phyloP scores from a whole-genome alignment of 2,329 filamentous ascomycete genomes.

The Aspergillus sp. region DNA sequence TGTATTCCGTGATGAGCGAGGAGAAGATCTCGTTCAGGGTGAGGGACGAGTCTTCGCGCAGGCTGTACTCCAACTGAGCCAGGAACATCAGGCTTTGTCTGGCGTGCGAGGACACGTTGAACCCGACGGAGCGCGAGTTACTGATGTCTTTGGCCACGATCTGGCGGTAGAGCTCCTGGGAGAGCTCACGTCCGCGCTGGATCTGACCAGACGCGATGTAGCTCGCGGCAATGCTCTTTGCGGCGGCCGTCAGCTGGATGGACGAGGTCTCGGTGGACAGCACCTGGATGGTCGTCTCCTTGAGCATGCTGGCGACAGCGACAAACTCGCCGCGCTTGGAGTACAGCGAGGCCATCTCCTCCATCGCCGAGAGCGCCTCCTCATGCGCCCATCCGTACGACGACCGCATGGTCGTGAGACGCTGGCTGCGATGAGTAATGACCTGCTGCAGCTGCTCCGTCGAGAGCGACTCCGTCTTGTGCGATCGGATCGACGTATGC shows the following conservation, averaged over 20 bases:
- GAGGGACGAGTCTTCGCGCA: constrained; percentile 24
- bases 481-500: constrained; percentile 24
- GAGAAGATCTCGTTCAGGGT: constrained; percentile 46
- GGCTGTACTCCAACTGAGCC: constrained; percentile 46
- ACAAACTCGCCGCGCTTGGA: constrained; percentile 33
- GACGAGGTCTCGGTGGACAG: constrained; percentile 32
- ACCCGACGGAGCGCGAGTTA: constrained; percentile 28
- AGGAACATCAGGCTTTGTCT: constrained; percentile 44
- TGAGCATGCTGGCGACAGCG: constrained; percentile 31
- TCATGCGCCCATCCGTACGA: constrained; percentile 41
- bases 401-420: constrained; percentile 28
- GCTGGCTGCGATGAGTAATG: constrained; percentile 30
- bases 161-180: constrained; percentile 40
- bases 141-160: constrained; percentile 38
- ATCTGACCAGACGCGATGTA: constrained; percentile 36
- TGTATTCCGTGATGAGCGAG: constrained; percentile 43
- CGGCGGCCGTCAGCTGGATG: constrained; percentile 31
- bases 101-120: constrained; percentile 30
- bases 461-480: constrained; percentile 24
- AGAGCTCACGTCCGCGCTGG: constrained; percentile 31
- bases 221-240: constrained; percentile 35
- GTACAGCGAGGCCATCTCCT: constrained; percentile 37
- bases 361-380: constrained; percentile 36
- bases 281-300: constrained; percentile 33
- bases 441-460: constrained; percentile 29